Base-by-base conservation (phyloP, 257 asterid species). In the Lithospermum erythrorhizon region DNA sequence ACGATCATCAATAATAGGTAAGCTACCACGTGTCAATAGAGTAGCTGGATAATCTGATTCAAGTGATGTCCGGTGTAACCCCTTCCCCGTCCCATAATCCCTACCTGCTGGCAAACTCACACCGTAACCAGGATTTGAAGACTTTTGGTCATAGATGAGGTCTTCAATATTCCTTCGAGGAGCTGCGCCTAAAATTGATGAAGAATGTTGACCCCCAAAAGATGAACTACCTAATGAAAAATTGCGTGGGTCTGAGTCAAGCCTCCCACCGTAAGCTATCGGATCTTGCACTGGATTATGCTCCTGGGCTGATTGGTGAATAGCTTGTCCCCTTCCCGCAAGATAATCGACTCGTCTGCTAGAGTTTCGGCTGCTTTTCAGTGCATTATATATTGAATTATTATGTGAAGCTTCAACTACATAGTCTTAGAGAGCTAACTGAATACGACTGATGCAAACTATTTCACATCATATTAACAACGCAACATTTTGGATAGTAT, bases 101-200 rank as follows among this genome's bases (percentile, higher is more conserved):
- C 98, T 84, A 55, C 98, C 98, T 30, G 98, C 97, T 63, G 98
- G 98, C 73, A 93, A 81, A 82, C 98, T 93, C 75, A 93, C 97
- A 61, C 98, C 98, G 61, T 93, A 93, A 61, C 97, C 97, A 68
- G 97, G 91, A 81, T 82, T 84, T 55, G 89, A 70, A 60, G 95
- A 79, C 73, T 77, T 78, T 65, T 76, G 95, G 70, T 80, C 72
- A 68, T 86, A 87, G 24, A 79, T 64, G 67, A 75, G 79, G 62
- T 91, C 95, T 41, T 93, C 97, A 32, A 78, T 71, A 53, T 63
- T 79, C 76, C 83, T 83, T 53, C 62, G 88, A 49, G 98, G 97
- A 68, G 85, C 94, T 61, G 97, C 90, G 23, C 98, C 97, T 77
- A 89, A 82, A 64, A 88, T 89, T 61, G 98, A 89, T 63, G 97